Conservation (phyloP, 768 basidiomycete genomes). For the Termitomyces sp. region DNA sequence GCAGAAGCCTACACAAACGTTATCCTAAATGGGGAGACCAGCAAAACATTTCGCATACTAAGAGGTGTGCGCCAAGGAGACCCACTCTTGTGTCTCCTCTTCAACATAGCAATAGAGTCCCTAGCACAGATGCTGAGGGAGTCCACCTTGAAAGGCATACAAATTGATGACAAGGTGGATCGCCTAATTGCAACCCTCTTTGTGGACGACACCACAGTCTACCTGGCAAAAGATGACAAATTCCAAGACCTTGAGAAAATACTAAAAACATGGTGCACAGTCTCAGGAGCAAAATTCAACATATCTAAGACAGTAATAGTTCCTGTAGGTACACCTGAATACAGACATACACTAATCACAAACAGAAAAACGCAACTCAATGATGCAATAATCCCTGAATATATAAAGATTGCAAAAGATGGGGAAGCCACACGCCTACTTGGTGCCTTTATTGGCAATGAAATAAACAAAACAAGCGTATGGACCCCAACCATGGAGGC, state of each 20-base stretch:
- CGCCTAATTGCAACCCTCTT: constrained; percentile 31
- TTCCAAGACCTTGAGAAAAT: constrained; percentile 18
- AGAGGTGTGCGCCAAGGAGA: constrained; percentile 24
- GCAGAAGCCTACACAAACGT: too few relatives aligned
- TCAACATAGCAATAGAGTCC: constrained; percentile 34
- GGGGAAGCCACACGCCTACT: too few relatives aligned
- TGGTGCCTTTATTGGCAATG: too few relatives aligned
- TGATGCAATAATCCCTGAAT: not conserved
- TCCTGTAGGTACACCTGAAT: constrained; percentile 9
- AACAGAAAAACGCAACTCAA: constrained; percentile 13
- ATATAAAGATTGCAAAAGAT: not conserved
- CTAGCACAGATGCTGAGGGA: constrained; percentile 24
- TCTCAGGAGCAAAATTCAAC: constrained; percentile 37
- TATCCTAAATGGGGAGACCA: too few relatives aligned
- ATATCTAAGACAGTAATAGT: constrained; percentile 31
- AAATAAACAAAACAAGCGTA: too few relatives aligned
- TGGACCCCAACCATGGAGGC: too few relatives aligned
- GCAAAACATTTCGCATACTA: not conserved
- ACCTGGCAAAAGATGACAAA: constrained; percentile 22
- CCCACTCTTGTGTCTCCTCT: constrained; percentile 33
- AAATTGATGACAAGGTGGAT: constrained; percentile 10
- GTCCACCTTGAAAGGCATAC: constrained; percentile 22
- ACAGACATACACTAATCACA: constrained; percentile 14
- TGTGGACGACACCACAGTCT: constrained; percentile 32
- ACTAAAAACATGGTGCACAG: constrained; percentile 33